Base-by-base conservation (phyloP, 768 basidiomycete species). In the Collybia mongolica region DNA sequence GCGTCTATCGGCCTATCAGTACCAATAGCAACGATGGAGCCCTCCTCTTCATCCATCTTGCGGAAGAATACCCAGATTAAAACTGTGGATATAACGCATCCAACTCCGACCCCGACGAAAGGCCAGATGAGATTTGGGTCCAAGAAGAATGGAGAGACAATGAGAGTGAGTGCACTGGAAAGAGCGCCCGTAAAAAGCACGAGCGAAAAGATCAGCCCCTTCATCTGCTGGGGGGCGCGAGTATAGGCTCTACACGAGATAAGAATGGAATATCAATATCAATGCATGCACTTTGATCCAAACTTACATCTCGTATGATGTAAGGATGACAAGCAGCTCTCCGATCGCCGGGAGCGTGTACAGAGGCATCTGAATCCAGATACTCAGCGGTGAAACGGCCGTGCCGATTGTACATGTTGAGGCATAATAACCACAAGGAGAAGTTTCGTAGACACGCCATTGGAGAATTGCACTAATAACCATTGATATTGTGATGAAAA, bases 171-270 rank as follows among this genome's bases (percentile, higher is more conserved):
- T 6, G 71, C 68, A 39, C 60, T 59, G 7, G 64, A 67, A 39
- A 72, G 50, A 7, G 71, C 67, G 36, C 54, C 62, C 52, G 60
- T 67, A 57, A 67, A 66, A 20, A 71, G 59, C 51, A 68, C 67
- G 42, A 67, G 44, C 18, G 67, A 63, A 60, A 72, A 72, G 24
- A 76, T 66, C 39, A 75, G 62, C 3, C 71, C 71, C 44, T 72
- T 67, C 73, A 75, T 76, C 46, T 67, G 64, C 46, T 68, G 69
- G 18, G 74, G 74, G 5, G 73, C 74, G 47, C 73, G 70, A 35
- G 65, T 69, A 60, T 68, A 75, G 17, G 71, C 72, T 49, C 55
- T 57, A 18, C 24, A 39, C 5, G 14, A 9, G 32, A 14, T 28
- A 28, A 28, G 5, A 3, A 5, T 32, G 11, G 32, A 32, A 5